Conservation (phyloP, 1,284 basidiomycete species). For the Moesziomyces aphidis region DNA sequence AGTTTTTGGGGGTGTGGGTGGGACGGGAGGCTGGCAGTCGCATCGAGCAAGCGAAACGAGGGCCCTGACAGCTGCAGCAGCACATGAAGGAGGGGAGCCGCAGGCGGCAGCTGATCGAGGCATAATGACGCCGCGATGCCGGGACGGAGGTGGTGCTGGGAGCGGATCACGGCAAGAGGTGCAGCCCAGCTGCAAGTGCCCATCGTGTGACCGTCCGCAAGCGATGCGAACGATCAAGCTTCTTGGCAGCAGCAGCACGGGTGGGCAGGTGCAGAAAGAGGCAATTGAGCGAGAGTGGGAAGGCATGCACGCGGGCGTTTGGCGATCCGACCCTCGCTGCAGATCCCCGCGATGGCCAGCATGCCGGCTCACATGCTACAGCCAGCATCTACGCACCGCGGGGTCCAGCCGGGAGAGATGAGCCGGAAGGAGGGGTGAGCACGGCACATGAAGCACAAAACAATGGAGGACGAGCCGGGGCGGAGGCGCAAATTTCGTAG, state of each 20-base stretch:
- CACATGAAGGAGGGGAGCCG: slow-evolving; percentile 3
- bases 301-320: neutral
- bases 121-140: slow-evolving; percentile 24
- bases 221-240: neutral
- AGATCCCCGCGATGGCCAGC: neutral
- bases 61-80: neutral
- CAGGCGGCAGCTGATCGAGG: slow-evolving; percentile 2
- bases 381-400: no score
- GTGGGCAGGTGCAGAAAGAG: no score
- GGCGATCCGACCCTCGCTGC: neutral
- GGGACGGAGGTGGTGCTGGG: slow-evolving; percentile 8
- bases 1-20: neutral
- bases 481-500: no score
- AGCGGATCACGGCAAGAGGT: slow-evolving; percentile 18
- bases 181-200: slow-evolving; percentile 5
- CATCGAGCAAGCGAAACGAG: neutral
- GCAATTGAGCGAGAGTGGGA: neutral
- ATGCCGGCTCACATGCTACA: neutral
- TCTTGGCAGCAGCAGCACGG: neutral
- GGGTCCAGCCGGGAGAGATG: neutral
- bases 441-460: no score
- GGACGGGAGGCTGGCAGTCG: neutral
- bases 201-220: slow-evolving; percentile 8
- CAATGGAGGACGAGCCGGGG: no score
- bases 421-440: neutral